Evolutionary conservation across 1,284 basidiomycete genomes (phyloP).

Genomic region (Ganoderma resinaceum): DNA sequence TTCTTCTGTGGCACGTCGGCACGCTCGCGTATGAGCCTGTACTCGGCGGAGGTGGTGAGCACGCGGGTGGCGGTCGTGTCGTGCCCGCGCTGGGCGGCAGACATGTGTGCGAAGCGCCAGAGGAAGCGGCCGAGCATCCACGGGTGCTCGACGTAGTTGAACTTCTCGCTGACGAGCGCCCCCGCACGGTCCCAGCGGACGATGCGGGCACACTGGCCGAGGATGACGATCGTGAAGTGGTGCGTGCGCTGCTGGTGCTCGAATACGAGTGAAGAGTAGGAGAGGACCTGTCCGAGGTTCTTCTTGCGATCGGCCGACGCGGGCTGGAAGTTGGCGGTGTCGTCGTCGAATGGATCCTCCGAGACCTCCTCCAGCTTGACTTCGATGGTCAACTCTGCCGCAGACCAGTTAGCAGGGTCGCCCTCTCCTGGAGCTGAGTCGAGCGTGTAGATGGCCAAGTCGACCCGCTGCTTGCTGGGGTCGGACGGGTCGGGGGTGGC

Average conservation of each 20-base stretch:
- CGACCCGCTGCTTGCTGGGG: neutral
- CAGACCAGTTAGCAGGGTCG: conserved; percentile 11
- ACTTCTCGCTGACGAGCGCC: conserved; percentile 13
- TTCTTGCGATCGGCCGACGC: neutral
- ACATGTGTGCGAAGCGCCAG: conserved; percentile 13
- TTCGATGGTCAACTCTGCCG: conserved; percentile 16
- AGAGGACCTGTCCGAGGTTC: conserved; percentile 11
- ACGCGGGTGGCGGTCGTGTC: conserved; percentile 18
- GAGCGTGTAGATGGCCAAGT: neutral
- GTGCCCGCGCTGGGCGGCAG: conserved; percentile 12
- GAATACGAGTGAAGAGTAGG: conserved; percentile 18
- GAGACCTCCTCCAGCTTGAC: conserved; percentile 8
- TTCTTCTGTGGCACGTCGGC: neutral
- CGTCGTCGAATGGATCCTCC: conserved; percentile 19
- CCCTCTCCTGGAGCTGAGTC: neutral
- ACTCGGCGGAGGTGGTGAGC: neutral
- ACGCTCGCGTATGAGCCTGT: neutral
- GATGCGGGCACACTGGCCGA: conserved; percentile 22
- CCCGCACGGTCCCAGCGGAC: conserved; percentile 19
- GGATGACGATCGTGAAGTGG: conserved; percentile 17
- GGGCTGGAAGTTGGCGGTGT: neutral
- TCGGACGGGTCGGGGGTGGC: neutral
- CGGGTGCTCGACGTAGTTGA: conserved; percentile 21
- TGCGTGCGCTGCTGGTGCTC: conserved; percentile 13
- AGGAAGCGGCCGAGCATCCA: conserved; percentile 21